phyloP scores from a whole-genome alignment of 2,329 filamentous ascomycete genomes.

The Rugonectria rugulosa region DNA sequence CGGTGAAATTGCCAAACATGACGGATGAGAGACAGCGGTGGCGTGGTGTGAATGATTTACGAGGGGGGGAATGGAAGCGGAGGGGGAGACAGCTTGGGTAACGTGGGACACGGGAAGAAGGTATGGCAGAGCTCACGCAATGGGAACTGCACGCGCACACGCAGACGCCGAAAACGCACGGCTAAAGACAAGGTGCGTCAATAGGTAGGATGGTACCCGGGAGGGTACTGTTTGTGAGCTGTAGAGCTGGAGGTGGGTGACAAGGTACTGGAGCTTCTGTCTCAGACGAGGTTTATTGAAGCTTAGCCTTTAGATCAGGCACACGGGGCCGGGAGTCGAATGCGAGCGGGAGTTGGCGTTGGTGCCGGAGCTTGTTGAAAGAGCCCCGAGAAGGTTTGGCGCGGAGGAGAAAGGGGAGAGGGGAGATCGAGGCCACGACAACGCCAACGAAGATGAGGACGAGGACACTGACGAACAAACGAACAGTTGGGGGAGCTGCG shows the following conservation, averaged over 20 bases:
- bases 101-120: constrained; percentile 20
- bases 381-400: constrained; percentile 1
- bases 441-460: background rate
- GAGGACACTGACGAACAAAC: no score
- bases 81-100: constrained; percentile 20
- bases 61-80: constrained; percentile 21
- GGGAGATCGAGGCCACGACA: constrained; percentile 6
- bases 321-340: background rate
- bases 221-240: no score
- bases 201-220: background rate
- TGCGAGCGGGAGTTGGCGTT: constrained; percentile 2
- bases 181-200: background rate
- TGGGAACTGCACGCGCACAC: constrained; percentile 8
- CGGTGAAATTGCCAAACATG: constrained; percentile 55
- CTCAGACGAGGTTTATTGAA: constrained; percentile 5
- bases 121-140: constrained; percentile 21
- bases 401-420: constrained; percentile 10
- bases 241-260: no score
- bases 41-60: constrained; percentile 27
- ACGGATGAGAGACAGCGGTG: constrained; percentile 30
- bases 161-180: constrained; percentile 10
- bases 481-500: constrained; percentile 19
- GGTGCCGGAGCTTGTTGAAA: background rate
- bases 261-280: background rate
- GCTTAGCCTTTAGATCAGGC: constrained; percentile 10